Base-by-base conservation (phyloP, 2,329 filamentous ascomycete species). In the Amauroascus verrucosus region DNA sequence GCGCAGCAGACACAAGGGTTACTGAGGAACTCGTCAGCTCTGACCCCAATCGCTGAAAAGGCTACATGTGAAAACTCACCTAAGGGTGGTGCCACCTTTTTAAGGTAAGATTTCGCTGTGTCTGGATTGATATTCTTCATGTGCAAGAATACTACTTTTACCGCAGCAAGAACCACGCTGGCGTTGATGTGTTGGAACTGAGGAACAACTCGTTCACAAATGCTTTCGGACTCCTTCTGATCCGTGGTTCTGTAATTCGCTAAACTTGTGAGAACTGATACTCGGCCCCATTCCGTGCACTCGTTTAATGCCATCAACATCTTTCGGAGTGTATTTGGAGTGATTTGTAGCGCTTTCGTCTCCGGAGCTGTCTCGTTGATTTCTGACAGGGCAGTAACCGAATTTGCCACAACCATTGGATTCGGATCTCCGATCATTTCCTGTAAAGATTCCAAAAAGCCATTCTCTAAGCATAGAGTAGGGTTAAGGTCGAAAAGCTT, bases 141-240 rank as follows among this genome's bases (percentile, higher is more conserved):
- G 69, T 98, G 93, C 57, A 94, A 81, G 67, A 98, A 98, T 37
- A 98, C 94, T 13, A 88, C 88, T 75, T 98, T 98, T 63, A 98
- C 90, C 18, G 93, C 93, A n/a, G 93, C 88, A 59, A 98, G 74
- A 18, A 98, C 93, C 14, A 98, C 93, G 66, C 91, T 94, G 2
- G 93, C 88, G 65, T 98, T 98, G 65, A 95, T 91, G 65, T 98
- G 93, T 72, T 98, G 93, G 68, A 98, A 98, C 66, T 98, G 93
- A 38, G 93, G 93, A 50, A 88, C 83, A 33, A 97, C 91, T 64
- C 93, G 79, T 75, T 98, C 93, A 70, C 93, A 98, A 55, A 98
- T 96, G 68, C 97, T 93, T 72, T 98, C 93, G 53, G 91, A 86
- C 72, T 98, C 93, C 72, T 96, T 97, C 56, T 89, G 77, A 67